Evolutionary conservation across 345 rosid genomes (phyloP).

Genomic region (Citrus cavaleriei): DNA sequence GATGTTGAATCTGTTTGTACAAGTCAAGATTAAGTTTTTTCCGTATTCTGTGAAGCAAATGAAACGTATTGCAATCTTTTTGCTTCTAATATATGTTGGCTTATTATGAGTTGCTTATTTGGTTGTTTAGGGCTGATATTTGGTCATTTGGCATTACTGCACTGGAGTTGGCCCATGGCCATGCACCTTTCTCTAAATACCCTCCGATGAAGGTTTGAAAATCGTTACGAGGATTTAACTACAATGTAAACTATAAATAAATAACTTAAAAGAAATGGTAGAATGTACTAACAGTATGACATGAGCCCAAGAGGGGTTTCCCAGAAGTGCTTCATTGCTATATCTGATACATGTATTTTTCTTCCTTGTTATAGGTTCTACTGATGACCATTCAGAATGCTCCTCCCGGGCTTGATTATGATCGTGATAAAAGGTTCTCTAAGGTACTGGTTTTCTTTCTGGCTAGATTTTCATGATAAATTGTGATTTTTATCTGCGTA

Average conservation of each 20-base stretch:
- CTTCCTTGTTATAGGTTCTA: conserved; percentile 56
- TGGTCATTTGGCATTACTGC: conserved; percentile 99
- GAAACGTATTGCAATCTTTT: background rate
- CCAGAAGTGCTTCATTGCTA: background rate
- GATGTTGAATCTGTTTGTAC: background rate
- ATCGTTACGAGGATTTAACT: background rate
- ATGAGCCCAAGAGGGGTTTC: background rate
- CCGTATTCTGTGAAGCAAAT: background rate
- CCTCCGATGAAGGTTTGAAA: conserved; percentile 95
- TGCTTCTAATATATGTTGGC: background rate
- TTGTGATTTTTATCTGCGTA: background rate
- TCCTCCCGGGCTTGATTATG: conserved; percentile 98
- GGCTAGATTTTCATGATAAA: conserved; percentile 21
- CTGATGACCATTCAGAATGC: conserved; percentile 98
- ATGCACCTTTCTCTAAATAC: conserved; percentile 97
- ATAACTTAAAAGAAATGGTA: background rate
- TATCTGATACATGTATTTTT: background rate
- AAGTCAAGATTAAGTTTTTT: background rate
- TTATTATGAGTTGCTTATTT: conserved; percentile 24
- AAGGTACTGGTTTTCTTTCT: conserved; percentile 92
- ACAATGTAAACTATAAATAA: background rate
- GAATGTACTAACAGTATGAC: background rate
- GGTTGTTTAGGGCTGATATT: conserved; percentile 83
- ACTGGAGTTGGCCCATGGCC: conserved; percentile 97
- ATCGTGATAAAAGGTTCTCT: conserved; percentile 94